Base-by-base conservation (phyloP, 148 eudicot genomes). In the Mesembryanthemum crystallinum region DNA sequence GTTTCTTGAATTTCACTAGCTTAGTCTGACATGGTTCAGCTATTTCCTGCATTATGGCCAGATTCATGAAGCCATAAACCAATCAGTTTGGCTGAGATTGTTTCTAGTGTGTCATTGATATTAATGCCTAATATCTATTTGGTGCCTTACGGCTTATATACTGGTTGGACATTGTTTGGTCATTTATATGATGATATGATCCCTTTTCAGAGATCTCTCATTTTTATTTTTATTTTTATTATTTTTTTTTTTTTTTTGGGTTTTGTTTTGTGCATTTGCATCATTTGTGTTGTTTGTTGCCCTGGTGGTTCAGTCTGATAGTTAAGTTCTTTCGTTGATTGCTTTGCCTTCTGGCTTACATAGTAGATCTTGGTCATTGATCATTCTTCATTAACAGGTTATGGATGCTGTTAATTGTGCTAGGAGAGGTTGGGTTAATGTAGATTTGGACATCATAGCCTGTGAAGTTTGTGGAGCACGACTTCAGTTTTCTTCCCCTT, bases 351-450 rank as follows among this genome's bases (percentile, higher is more conserved):
- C 60, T 18, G 25, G 6, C 20, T 69, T 60, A 32, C 30, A 18
- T 33, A 29, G 37, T n/a, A 29, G 35, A 52, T 8, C 67, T 77
- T 67, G 30, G 29, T 52, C 49, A 51, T 77, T 61, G 33, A 51
- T 57, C 51, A 64, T 77, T 61, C 20, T 37, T 57, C 60, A 64
- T 73, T 68, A 62, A 52, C 82, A 95, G 98, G 92, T 80, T 73
- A 87, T 90, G 64, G 93, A 89, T 86, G 92, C 96, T 51, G 84
- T 92, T 60, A 91, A 82, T 63, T 95, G 98, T 88, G 96, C 98
- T 58, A 83, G 92, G 78, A 89, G 94, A 84, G 98, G 98, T 71
- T 95, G 98, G 98, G 69, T 92, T 72, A 95, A 92, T 82, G 86
- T 91, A 45, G 96, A 92, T 80, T 70, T 82, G 75, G 98, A 92